Evolutionary conservation across 768 basidiomycete species (phyloP).

Genomic region (Epithele typhae): DNA sequence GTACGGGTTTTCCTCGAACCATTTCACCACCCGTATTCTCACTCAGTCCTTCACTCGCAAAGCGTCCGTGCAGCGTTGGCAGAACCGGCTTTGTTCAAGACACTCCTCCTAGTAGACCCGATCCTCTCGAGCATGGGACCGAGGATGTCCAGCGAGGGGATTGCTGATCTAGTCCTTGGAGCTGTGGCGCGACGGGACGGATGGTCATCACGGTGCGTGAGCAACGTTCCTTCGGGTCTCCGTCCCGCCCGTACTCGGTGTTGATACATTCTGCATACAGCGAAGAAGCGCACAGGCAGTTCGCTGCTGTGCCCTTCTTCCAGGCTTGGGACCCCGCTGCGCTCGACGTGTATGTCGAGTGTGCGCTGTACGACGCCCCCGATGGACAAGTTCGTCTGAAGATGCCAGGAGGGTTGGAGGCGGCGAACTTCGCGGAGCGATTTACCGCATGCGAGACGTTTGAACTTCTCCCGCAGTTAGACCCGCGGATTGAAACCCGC

Average conservation of each 20-base stretch:
- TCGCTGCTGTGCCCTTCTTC: conserved; percentile 64
- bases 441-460: conserved; percentile 33
- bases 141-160: not conserved
- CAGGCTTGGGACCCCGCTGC: conserved; percentile 61
- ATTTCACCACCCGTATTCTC: not conserved
- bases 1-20: conserved; percentile 35
- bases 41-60: not conserved
- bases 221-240: too few relatives aligned
- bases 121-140: conserved; percentile 38
- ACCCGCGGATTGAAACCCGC: conserved; percentile 44
- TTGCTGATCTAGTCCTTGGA: conserved; percentile 24
- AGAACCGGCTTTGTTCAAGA: conserved; percentile 63
- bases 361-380: conserved; percentile 42
- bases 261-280: conserved; percentile 35
- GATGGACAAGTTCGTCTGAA: conserved; percentile 52
- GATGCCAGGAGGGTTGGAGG: conserved; percentile 64
- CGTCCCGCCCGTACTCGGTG: too few relatives aligned
- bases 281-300: conserved; percentile 50
- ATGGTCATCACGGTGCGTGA: conserved; percentile 58
- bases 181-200: conserved; percentile 48
- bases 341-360: conserved; percentile 55
- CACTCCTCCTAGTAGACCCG: conserved; percentile 76
- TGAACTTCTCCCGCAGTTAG: conserved; percentile 34
- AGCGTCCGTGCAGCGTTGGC: conserved; percentile 65
- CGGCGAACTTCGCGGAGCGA: conserved; percentile 50